Base-by-base conservation (phyloP, 2,329 filamentous ascomycete species). In the Colletotrichum abscissum region DNA sequence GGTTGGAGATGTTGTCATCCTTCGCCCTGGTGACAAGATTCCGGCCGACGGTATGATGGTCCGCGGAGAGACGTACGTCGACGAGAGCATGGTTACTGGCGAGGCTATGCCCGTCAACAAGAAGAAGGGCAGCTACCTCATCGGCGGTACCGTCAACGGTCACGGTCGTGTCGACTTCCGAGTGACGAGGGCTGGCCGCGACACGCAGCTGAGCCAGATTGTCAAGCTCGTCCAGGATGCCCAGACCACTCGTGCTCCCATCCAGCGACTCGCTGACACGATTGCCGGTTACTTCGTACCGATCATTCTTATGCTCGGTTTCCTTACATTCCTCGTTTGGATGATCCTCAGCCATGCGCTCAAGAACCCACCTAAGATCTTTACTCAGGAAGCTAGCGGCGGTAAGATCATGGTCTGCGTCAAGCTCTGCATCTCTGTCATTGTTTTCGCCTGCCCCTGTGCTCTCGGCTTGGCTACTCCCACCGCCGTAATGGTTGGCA, bases 81-180 rank as follows among this genome's bases (percentile, higher is more conserved):
- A 99, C 77, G 97, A 99, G 84, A 98, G 95, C 80, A 98, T 98
- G 96, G 95, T 99, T 62, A 99, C 97, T 6, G 97, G 97, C 76
- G 97, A 99, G 84, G 94, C 97, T 3, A 96, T 98, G 89, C 96
- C 97, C 0, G 95, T 98, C 46, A 91, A 95, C 78, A 99, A 99
- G 84, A 92, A 90, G 77, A 92, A 94, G 78, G 95, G 94, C 9
- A 92, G 91, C 76, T 84, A 90, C 56, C 86, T 99, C 70, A 97
- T 98, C 81, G 97, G 95, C 63, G 97, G 97, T 35, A 98, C 97
- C 2, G 96, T 99, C 79, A 99, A 99, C 80, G 95, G 95, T 28
- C 93, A 95, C 75, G 97, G 97, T 3, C 92, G 96, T 60, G 87
- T 98, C 52, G 97, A 98, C 81, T 97, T 98, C 82, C 92, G 94